Percentiles rank a stretch among this genome's conserved stretches.
These are phyloP conservation scores for Escallonia rubra DNA, from an alignment of 129 eudicot genomes.

Conservation along the genomic window DNA sequence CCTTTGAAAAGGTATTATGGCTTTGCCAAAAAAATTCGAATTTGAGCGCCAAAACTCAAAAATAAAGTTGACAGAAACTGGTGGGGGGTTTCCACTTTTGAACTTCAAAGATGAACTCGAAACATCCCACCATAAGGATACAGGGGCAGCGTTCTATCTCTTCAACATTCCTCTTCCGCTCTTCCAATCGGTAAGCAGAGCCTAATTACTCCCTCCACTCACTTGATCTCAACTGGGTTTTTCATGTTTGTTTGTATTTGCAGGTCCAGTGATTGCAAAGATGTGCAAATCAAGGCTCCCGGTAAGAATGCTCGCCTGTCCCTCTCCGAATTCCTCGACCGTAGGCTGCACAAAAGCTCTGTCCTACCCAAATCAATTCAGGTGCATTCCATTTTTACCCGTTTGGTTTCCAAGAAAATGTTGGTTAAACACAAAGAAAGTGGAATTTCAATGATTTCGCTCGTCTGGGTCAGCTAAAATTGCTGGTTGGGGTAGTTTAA, in stretches of 20 bases:
- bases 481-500: no score
- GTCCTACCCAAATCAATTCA: constrained; percentile 29
- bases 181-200: constrained; percentile 34
- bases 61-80: neutral
- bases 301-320: constrained; percentile 30
- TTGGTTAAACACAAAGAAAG: neutral
- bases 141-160: constrained; percentile 69
- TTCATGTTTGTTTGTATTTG: constrained; percentile 5
- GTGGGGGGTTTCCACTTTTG: neutral
- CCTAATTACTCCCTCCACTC: constrained; percentile 3
- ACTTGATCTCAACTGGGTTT: neutral
- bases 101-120: constrained; percentile 28
- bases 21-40: neutral
- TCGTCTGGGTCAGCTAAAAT: no score
- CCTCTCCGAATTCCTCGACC: constrained; percentile 57
- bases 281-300: constrained; percentile 3
- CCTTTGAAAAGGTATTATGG: no score
- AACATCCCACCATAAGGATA: constrained; percentile 37
- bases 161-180: constrained; percentile 40
- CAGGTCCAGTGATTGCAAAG: constrained; percentile 27
- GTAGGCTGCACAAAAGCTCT: constrained; percentile 54
- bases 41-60: neutral
- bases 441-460: neutral
- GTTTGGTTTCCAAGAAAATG: neutral
- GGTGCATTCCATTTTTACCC: constrained; percentile 17